Base-by-base conservation (phyloP, 768 basidiomycete species). In the Melanogaster broomeanus region DNA sequence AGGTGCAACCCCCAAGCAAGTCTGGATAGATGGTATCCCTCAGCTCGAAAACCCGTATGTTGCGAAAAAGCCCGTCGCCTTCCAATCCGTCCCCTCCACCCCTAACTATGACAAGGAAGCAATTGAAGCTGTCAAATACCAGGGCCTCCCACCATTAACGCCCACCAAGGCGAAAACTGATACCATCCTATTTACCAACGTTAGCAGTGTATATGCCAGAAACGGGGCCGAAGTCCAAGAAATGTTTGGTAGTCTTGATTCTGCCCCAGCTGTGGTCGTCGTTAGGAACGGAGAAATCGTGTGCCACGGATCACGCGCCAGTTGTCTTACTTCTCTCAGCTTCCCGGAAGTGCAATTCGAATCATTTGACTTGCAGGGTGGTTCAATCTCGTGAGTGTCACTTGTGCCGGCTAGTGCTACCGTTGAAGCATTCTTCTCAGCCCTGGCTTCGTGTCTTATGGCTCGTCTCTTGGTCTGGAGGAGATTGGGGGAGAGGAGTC, bases 11-110 rank as follows among this genome's bases (percentile, higher is more conserved):
- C 90, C 90, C 4, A 75, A 77, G 44, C 90, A 93, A 72, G 88
- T 90, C 9, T 91, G 79, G 70, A 90, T 93, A 53, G 92, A 95
- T 60, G 93, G 92, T 3, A 86, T 93, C 43, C 63, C 87, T 1
- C 92, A 95, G 60, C 59, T 87, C 2, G 61, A 72, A 40, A 61
- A 68, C 3, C 77, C 84, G 3, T 64, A 75, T 56, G 65, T 78
- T 16, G 64, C 76, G 34, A 42, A 69, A 44, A 93, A 95, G 62
- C 81, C 87, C 0, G 42, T 55, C 2, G 49, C 66, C 7, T 67
- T 81, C 54, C 89, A 93, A 58, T 47, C 54, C 6, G 55, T 76
- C 6, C 84, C 87, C 10, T 57, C 67, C 4, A 77, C 77, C 9
- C 87, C 87, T 0, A 74, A 84, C 54, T 91, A 84, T 73, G 81